Base-by-base conservation (phyloP, 2,329 filamentous ascomycete species). In the Verticillium alfalfae region DNA sequence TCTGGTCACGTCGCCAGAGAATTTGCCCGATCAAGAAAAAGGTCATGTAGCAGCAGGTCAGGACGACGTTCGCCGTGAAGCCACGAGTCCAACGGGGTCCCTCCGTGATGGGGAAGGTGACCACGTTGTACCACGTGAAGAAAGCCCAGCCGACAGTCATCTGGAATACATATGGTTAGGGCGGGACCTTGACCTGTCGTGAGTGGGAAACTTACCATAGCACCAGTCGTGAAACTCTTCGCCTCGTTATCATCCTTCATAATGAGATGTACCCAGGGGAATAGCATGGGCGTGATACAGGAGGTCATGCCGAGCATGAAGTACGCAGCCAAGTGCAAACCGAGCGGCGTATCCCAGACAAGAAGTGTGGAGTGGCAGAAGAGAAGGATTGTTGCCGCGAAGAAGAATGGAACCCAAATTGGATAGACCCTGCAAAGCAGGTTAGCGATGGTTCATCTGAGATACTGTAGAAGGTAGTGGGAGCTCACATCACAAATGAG, bases 1-100 rank as follows among this genome's bases (percentile, higher is more conserved):
- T 70, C 2, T 67, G 65, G 34, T 74, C 71, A 2, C 71, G 63
- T 36, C 65, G 66, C 66, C 72, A 72, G 0, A 75, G 67, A 26
- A 70, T 66, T 45, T 74, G 69, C 1, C 72, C 73, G 13, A 69
- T 54, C 34, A 72, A 61, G 56, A 75, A 74, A 1, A 76, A 59
- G 2, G 66, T 63, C 56, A 70, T 67, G 41, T 72, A 74, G 39
- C 66, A 67, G 7, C 67, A 65, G 1, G 71, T 67, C 7, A 70
- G 62, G 39, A 64, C 56, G 39, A 68, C 60, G 6, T 66, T 70
- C 16, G 65, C 65, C 10, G 64, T 68, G 56, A 66, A 70, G 0
- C 69, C 69, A 22, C 62, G 68, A 3, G 60, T 67, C 69, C 68
- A 70, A 1, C 58, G 49, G 18, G 65, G 63, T n/a, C 60, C 63